phyloP scores from a whole-genome alignment of 2,329 filamentous ascomycete genomes.

The Trichoderma arundinaceum region DNA sequence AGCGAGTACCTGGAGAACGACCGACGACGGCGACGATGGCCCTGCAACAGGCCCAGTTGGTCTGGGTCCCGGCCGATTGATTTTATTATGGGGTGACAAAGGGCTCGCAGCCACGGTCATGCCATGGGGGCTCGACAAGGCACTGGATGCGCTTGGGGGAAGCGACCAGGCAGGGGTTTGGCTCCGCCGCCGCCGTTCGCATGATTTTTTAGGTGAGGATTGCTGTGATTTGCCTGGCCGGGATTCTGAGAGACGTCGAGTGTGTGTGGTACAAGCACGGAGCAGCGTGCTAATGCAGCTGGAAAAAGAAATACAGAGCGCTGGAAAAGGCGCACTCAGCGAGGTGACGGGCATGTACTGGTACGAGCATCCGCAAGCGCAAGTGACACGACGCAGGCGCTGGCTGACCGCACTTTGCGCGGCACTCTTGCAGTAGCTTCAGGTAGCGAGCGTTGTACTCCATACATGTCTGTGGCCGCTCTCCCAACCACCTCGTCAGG shows the following conservation, averaged over 20 bases:
- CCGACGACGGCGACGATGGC: too few relatives aligned
- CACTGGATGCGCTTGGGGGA: neutral
- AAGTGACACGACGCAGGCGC: neutral
- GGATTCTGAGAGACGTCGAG: too few relatives aligned
- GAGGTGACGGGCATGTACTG: neutral
- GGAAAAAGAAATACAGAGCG: too few relatives aligned
- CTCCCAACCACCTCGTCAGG: conserved; percentile 9
- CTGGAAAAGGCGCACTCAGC: too few relatives aligned
- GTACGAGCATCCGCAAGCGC: conserved; percentile 1
- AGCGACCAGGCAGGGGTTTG: conserved; percentile 22
- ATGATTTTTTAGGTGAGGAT: conserved; percentile 2
- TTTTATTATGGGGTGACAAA: conserved; percentile 21
- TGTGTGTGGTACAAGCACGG: too few relatives aligned
- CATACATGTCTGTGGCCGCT: neutral
- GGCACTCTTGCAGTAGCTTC: conserved; percentile 20
- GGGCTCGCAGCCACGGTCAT: conserved; percentile 16
- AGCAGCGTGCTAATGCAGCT: too few relatives aligned
- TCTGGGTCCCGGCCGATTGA: neutral
- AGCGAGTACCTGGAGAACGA: too few relatives aligned
- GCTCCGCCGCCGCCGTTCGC: conserved; percentile 32
- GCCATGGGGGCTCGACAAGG: conserved; percentile 26
- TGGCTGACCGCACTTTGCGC: conserved; percentile 21
- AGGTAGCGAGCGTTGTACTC: conserved; percentile 21
- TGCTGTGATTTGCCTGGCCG: too few relatives aligned
- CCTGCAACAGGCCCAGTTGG: too few relatives aligned